Conservation (phyloP, 78 protist genomes). For the Polysphondylium violaceum region DNA sequence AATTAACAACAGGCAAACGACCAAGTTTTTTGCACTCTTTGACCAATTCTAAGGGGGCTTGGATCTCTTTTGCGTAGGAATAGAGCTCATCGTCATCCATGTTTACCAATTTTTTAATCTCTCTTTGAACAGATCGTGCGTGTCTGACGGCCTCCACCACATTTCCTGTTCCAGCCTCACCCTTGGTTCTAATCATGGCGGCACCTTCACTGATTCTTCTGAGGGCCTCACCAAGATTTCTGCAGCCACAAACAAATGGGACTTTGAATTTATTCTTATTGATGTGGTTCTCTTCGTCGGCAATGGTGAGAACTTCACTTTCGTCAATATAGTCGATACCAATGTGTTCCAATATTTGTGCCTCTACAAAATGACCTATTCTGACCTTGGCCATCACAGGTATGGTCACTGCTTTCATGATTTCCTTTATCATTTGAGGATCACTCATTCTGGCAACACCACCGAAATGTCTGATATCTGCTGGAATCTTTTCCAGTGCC, state of each 20-base stretch:
- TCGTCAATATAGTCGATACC: conserved; percentile 97
- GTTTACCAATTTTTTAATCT: conserved; percentile 79
- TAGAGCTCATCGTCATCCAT: conserved; percentile 95
- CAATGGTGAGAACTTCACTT: conserved; percentile 94
- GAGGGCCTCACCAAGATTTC: conserved; percentile 96
- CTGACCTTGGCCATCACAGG: conserved; percentile 98
- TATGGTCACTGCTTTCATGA: conserved; percentile 92
- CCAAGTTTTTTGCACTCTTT: conserved; percentile 88
- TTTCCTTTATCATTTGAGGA: conserved; percentile 93
- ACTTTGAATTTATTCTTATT: conserved; percentile 92
- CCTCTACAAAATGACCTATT: conserved; percentile 98
- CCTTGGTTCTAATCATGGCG: conserved; percentile 97
- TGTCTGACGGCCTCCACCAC: conserved; percentile 98
- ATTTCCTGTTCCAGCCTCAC: conserved; percentile 97
- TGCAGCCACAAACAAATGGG: conserved; percentile 97
- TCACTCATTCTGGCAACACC: conserved; percentile 98
- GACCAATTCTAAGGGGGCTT: conserved; percentile 93
- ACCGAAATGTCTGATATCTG: conserved; percentile 96
- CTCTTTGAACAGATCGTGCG: conserved; percentile 86
- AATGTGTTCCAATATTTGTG: conserved; percentile 92
- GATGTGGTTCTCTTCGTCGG: conserved; percentile 95
- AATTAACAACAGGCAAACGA: conserved; percentile 97
- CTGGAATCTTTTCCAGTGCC: conserved; percentile 98
- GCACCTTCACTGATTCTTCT: conserved; percentile 97
- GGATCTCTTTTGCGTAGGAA: conserved; percentile 93